These are phyloP conservation scores for Amniculicola lignicola DNA, from an alignment of 495 filamentous ascomycete species.

Conservation along the genomic window DNA sequence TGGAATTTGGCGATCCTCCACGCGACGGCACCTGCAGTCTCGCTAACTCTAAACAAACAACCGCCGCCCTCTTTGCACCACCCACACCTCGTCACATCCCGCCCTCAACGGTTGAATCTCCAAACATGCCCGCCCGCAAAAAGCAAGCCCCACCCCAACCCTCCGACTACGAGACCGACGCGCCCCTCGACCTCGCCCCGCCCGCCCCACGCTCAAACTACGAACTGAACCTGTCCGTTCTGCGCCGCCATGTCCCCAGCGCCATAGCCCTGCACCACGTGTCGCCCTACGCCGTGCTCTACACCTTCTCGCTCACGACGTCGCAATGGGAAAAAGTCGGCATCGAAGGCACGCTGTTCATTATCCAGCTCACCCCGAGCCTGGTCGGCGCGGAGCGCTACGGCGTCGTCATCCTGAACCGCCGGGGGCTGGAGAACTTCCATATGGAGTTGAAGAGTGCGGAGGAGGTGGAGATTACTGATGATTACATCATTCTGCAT, in stretches of 20 bases:
- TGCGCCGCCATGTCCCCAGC: slow-evolving; percentile 68
- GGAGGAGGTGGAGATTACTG: slow-evolving; percentile 58
- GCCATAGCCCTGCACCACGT: slow-evolving; percentile 67
- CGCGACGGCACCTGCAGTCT: not conserved
- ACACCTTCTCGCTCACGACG: slow-evolving; percentile 61
- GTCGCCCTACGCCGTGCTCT: slow-evolving; percentile 75
- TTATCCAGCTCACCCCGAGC: slow-evolving; percentile 55
- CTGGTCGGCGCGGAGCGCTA: slow-evolving; percentile 51
- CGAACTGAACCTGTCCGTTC: slow-evolving; percentile 76
- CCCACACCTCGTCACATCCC: not conserved
- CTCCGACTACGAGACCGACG: slow-evolving; percentile 65
- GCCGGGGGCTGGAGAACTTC: slow-evolving; percentile 61
- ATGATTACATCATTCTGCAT: slow-evolving; percentile 60
- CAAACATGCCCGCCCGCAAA: slow-evolving; percentile 25
- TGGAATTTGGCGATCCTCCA: too few relatives aligned
- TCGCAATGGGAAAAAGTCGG: slow-evolving; percentile 72
- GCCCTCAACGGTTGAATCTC: not conserved
- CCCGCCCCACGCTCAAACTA: slow-evolving; percentile 63
- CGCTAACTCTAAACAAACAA: not conserved
- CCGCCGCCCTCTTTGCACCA: not conserved
- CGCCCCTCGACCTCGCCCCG: slow-evolving; percentile 44
- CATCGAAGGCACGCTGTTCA: slow-evolving; percentile 78
- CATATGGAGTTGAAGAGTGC: slow-evolving; percentile 48
- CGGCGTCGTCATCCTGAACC: slow-evolving; percentile 59
- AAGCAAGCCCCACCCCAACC: slow-evolving; percentile 38